These are phyloP conservation scores for Dichotomopilus funicola DNA, from an alignment of 2,329 filamentous ascomycete species.

Conservation along the genomic window DNA sequence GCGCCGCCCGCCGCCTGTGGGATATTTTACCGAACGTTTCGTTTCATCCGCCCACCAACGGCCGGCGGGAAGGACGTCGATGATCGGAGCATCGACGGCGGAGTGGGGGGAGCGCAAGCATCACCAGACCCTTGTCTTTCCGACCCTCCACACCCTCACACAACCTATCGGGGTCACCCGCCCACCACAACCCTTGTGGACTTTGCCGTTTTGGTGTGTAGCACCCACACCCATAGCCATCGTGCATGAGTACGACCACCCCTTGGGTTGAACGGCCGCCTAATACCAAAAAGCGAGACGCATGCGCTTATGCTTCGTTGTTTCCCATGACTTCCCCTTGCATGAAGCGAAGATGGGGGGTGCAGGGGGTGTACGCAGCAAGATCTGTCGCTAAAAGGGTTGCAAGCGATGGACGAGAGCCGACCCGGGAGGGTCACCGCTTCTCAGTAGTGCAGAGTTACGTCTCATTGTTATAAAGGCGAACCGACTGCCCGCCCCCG, in stretches of 20 bases:
- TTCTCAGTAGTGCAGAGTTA: not conserved
- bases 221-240: slow-evolving; percentile 1
- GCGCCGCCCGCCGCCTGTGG: slow-evolving; percentile 15
- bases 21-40: slow-evolving; percentile 19
- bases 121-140: slow-evolving; percentile 18
- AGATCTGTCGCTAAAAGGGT: slow-evolving; percentile 8
- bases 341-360: not conserved
- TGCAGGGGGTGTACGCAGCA: not conserved
- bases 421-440: not conserved
- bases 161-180: slow-evolving; percentile 21
- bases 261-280: too few relatives aligned
- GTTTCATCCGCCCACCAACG: slow-evolving; percentile 13
- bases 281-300: too few relatives aligned
- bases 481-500: slow-evolving; percentile 11
- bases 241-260: not conserved
- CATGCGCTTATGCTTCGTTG: not conserved
- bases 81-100: not conserved
- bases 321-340: not conserved
- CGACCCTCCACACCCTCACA: slow-evolving; percentile 14
- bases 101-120: slow-evolving; percentile 7
- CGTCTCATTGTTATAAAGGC: slow-evolving; percentile 12
- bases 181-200: slow-evolving; percentile 18
- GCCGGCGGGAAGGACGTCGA: slow-evolving; percentile 5
- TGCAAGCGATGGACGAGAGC: not conserved
- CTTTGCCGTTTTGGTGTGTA: slow-evolving; percentile 13